These are phyloP conservation scores for Funneliformis mosseae DNA, from an alignment of 192 early-diverging fungal genomes.

Conservation along the genomic window DNA sequence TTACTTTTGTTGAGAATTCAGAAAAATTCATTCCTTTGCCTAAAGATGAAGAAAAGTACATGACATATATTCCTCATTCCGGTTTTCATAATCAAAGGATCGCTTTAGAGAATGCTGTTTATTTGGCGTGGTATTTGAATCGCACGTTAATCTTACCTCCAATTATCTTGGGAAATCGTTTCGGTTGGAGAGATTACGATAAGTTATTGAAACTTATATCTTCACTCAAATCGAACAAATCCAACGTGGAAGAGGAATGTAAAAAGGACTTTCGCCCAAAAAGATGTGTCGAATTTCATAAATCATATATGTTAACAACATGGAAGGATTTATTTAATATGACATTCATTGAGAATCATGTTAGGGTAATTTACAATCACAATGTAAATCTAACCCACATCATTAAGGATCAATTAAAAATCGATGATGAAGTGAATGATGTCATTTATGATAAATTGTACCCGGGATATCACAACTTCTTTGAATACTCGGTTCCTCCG, in stretches of 20 bases:
- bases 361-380: background rate
- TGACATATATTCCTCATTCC: conserved; percentile 56
- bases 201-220: background rate
- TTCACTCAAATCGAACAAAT: background rate
- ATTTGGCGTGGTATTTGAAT: conserved; percentile 49
- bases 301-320: background rate
- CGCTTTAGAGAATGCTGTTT: conserved; percentile 51
- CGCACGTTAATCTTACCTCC: conserved; percentile 56
- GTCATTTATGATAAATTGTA: background rate
- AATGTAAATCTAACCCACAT: too few relatives aligned
- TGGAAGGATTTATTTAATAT: conserved; percentile 10
- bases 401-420: background rate
- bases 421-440: background rate
- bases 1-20: background rate
- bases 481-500: background rate
- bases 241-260: background rate
- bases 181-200: too few relatives aligned
- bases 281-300: background rate
- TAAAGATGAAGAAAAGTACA: conserved; percentile 38
- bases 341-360: background rate
- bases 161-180: conserved; percentile 35
- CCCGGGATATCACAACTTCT: background rate
- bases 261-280: background rate
- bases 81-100: conserved; percentile 60
- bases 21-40: background rate